phyloP scores from a whole-genome alignment of 306 rosid genomes.

The Albizia julibrissin region DNA sequence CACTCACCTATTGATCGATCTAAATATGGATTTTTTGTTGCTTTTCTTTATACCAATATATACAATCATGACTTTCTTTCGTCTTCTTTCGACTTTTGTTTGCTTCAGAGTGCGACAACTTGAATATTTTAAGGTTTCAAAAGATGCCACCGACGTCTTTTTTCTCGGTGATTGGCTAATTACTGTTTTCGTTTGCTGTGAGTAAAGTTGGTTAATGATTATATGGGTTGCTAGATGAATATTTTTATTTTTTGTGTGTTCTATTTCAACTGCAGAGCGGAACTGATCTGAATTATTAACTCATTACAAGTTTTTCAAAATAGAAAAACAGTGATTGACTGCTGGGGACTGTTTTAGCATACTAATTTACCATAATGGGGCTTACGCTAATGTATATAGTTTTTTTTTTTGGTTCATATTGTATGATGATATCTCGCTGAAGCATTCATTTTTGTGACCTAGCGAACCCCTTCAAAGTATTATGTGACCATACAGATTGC shows the following conservation, averaged over 20 bases:
- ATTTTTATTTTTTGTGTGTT: background rate
- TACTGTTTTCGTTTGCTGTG: background rate
- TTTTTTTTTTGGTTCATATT: background rate
- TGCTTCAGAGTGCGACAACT: conserved; percentile 2
- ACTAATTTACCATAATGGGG: background rate
- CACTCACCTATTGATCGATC: conserved; percentile 2
- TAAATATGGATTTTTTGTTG: conserved; percentile 31
- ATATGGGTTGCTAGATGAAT: conserved; percentile 9
- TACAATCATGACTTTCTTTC: conserved; percentile 14
- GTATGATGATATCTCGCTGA: background rate
- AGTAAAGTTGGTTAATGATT: background rate
- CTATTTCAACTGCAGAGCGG: background rate
- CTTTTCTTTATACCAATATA: background rate
- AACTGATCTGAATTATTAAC: conserved; percentile 8
- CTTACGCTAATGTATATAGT: background rate
- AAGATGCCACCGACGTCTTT: conserved; percentile 7
- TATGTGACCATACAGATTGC: background rate
- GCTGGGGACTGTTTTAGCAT: conserved; percentile 4
- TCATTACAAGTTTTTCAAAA: conserved; percentile 3
- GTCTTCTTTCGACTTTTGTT: conserved; percentile 14
- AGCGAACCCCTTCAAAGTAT: background rate
- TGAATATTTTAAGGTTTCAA: background rate
- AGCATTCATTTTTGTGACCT: background rate
- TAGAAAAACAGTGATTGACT: conserved; percentile 3
- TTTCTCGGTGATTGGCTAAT: background rate